Conservation (phyloP, 2,329 filamentous ascomycete genomes). For the Hypocrella siamensis region DNA sequence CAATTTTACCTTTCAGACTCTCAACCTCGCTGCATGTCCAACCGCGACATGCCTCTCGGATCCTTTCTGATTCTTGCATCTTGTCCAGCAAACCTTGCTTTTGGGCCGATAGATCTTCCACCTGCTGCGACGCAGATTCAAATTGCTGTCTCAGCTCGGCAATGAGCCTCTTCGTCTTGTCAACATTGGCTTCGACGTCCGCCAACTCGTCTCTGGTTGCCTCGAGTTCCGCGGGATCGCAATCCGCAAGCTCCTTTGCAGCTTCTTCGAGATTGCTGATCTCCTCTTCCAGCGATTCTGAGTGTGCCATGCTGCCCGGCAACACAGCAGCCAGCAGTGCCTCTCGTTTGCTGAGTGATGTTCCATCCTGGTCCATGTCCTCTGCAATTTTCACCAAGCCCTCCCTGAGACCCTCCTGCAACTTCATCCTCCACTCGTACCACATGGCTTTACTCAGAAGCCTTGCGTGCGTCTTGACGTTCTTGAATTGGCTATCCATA, state of each 20-base stretch:
- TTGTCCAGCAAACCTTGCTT: slow-evolving; percentile 58
- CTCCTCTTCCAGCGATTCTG: slow-evolving; percentile 46
- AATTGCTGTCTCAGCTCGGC: slow-evolving; percentile 51
- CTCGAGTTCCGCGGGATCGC: slow-evolving; percentile 66
- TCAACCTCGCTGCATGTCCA: slow-evolving; percentile 76
- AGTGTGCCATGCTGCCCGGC: slow-evolving; percentile 45
- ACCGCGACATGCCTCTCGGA: slow-evolving; percentile 76
- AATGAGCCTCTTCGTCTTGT: slow-evolving; percentile 52
- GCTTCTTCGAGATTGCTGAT: slow-evolving; percentile 51
- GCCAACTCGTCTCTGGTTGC: slow-evolving; percentile 54
- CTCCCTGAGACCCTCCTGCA: slow-evolving; percentile 66
- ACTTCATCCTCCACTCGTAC: slow-evolving; percentile 94
- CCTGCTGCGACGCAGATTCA: slow-evolving; percentile 46
- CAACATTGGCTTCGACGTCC: slow-evolving; percentile 50
- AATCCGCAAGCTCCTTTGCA: slow-evolving; percentile 61
- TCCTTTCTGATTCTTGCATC: slow-evolving; percentile 67
- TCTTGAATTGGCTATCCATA: slow-evolving; percentile 96
- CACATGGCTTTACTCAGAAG: slow-evolving; percentile 89
- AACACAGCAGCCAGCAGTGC: slow-evolving; percentile 50
- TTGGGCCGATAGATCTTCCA: slow-evolving; percentile 45
- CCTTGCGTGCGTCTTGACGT: slow-evolving; percentile 84
- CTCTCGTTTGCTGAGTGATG: slow-evolving; percentile 51
- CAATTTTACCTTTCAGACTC: slow-evolving; percentile 50
- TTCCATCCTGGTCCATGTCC: slow-evolving; percentile 62
- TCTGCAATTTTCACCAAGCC: slow-evolving; percentile 61